phyloP scores from a whole-genome alignment of 352 stramenopile genomes.

The Phytophthora cryptogea region DNA sequence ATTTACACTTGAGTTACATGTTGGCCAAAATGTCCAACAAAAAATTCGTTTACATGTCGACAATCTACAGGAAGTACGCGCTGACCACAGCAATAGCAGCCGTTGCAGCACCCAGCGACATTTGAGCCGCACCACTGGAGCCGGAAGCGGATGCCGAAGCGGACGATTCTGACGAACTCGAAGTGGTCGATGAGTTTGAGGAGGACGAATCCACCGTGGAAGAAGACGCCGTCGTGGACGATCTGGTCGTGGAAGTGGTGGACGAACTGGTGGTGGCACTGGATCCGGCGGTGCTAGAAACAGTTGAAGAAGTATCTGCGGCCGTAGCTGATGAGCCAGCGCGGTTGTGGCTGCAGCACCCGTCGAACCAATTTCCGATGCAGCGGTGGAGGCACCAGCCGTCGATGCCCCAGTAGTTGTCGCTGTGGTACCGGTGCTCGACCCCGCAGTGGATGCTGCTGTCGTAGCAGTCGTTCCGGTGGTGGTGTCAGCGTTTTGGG shows the following conservation, averaged over 20 bases:
- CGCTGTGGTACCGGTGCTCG: neutral
- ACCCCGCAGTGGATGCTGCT: neutral
- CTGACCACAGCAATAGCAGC: slow-evolving; percentile 13
- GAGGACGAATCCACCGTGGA: slow-evolving; percentile 16
- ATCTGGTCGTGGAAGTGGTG: neutral
- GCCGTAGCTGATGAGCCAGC: slow-evolving; percentile 1
- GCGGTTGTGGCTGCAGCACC: slow-evolving; percentile 6
- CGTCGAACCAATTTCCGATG: slow-evolving; percentile 5
- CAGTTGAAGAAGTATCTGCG: neutral
- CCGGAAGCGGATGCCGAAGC: slow-evolving; percentile 15
- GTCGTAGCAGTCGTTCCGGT: neutral
- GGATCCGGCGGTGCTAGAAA: slow-evolving; percentile 7
- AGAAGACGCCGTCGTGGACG: slow-evolving; percentile 4
- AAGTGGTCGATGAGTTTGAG: slow-evolving; percentile 3
- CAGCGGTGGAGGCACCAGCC: slow-evolving; percentile 2
- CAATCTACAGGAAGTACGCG: slow-evolving; percentile 29
- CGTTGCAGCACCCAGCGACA: slow-evolving; percentile 11
- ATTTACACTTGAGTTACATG: too few relatives aligned
- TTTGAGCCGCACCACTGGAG: slow-evolving; percentile 21
- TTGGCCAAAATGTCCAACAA: neutral
- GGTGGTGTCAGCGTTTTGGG: slow-evolving; percentile 14
- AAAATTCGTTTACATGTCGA: slow-evolving; percentile 2
- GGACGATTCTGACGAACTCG: slow-evolving; percentile 8
- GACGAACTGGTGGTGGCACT: slow-evolving; percentile 11
- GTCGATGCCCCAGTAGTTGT: slow-evolving; percentile 3